phyloP scores from a whole-genome alignment of 306 rosid genomes.

The Acacia confusa region DNA sequence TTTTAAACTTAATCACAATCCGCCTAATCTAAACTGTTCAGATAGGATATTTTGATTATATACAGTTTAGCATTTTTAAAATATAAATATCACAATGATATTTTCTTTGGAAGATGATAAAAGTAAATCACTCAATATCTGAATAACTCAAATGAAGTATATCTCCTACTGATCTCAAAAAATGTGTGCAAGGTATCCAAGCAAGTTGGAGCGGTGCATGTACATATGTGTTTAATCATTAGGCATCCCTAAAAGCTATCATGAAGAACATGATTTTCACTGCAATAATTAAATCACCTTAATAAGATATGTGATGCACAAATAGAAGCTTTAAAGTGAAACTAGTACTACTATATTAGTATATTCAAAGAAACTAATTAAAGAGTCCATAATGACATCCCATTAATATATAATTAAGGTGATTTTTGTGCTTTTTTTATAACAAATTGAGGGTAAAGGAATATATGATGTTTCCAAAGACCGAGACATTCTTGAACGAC shows the following conservation, averaged over 20 bases:
- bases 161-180: background rate
- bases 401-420: background rate
- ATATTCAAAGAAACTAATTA: background rate
- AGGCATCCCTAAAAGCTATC: background rate
- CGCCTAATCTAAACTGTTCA: background rate
- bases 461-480: constrained; percentile 30
- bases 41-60: background rate
- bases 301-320: background rate
- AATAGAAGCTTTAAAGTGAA: background rate
- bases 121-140: background rate
- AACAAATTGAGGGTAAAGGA: constrained; percentile 1
- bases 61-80: background rate
- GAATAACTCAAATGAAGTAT: background rate
- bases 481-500: background rate
- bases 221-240: background rate
- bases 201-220: background rate
- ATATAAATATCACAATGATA: background rate
- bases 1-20: background rate
- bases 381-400: background rate
- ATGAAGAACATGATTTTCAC: background rate
- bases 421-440: background rate
- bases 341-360: background rate
- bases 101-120: background rate
- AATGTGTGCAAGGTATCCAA: background rate
- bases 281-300: constrained; percentile 3